phyloP scores from a whole-genome alignment of 768 basidiomycete species.

The Cystobasidium tubakii region DNA sequence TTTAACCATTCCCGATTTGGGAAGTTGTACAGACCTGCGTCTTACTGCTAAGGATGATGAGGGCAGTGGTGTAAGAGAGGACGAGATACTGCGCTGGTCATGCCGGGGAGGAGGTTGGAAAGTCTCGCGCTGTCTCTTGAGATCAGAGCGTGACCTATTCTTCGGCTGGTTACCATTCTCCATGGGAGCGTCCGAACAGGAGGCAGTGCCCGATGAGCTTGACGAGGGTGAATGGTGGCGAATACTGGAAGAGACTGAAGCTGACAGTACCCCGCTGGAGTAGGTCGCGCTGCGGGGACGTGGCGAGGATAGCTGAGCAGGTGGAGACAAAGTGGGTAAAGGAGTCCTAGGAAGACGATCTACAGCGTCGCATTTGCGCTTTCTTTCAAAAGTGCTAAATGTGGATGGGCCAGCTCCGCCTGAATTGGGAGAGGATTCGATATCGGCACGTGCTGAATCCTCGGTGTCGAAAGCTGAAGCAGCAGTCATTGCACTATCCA shows the following conservation, averaged over 20 bases:
- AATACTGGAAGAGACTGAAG: not conserved
- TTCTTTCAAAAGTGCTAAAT: not conserved
- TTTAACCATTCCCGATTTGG: not conserved
- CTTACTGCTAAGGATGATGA: not conserved
- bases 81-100: not conserved
- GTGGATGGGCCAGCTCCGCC: not conserved
- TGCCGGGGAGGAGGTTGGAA: not conserved
- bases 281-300: slow-evolving; percentile 4
- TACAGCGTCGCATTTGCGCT: not conserved
- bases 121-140: not conserved
- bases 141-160: not conserved
- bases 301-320: not conserved
- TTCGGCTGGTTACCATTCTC: not conserved
- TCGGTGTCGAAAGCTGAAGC: not conserved
- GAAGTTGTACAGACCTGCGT: not conserved
- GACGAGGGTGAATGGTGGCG: not conserved
- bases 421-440: not conserved
- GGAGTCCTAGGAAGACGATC: not conserved
- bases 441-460: not conserved
- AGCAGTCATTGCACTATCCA: not conserved
- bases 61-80: not conserved
- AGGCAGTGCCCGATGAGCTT: not conserved
- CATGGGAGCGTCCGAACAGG: not conserved
- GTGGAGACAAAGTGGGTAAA: not conserved
- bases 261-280: not conserved